Conservation (phyloP, 306 rosid species). For the Prunus dulcis region DNA sequence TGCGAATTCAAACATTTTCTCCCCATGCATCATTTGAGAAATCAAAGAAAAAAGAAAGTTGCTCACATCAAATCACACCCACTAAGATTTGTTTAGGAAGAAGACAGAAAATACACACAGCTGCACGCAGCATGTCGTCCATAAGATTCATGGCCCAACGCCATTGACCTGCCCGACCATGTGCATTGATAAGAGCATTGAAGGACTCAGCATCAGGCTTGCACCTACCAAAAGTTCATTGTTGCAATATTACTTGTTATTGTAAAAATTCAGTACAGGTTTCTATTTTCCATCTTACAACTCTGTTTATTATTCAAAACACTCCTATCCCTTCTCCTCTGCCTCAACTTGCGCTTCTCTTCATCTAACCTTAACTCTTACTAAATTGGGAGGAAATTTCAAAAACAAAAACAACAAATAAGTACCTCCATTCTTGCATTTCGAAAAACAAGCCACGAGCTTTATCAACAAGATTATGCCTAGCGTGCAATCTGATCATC, state of each 20-base stretch:
- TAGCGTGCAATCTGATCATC: slow-evolving; percentile 81
- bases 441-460: slow-evolving; percentile 98
- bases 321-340: not conserved
- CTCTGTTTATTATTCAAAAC: not conserved
- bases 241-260: not conserved
- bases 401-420: not conserved
- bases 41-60: slow-evolving; percentile 26
- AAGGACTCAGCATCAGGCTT: slow-evolving; percentile 92
- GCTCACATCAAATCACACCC: slow-evolving; percentile 48
- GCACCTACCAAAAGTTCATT: slow-evolving; percentile 52
- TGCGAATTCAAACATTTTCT: slow-evolving; percentile 3
- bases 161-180: slow-evolving; percentile 91
- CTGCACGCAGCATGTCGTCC: slow-evolving; percentile 95
- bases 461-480: slow-evolving; percentile 72
- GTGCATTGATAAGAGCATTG: slow-evolving; percentile 83
- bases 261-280: not conserved
- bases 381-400: not conserved
- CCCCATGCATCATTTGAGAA: slow-evolving; percentile 19
- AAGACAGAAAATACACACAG: slow-evolving; percentile 88
- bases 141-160: slow-evolving; percentile 97
- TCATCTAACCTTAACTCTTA: not conserved
- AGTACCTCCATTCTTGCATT: slow-evolving; percentile 91
- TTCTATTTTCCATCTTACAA: not conserved
- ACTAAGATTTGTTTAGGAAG: slow-evolving; percentile 52
- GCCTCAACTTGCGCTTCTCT: not conserved